phyloP scores from a whole-genome alignment of 1,284 basidiomycete genomes.

The Caloboletus inedulis region DNA sequence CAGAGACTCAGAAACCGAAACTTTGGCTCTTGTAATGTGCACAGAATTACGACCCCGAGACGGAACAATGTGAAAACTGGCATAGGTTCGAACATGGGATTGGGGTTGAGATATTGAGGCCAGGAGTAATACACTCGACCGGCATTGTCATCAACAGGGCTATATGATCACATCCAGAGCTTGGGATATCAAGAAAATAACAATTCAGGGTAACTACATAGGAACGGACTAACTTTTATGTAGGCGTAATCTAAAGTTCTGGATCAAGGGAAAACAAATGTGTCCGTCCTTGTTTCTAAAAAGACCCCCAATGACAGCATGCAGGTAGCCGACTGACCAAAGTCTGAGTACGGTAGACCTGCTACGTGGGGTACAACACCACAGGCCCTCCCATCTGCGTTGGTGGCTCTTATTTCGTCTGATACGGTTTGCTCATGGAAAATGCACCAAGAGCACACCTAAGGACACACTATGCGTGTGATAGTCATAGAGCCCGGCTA shows the following conservation, averaged over 20 bases:
- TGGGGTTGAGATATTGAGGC: too few species aligned
- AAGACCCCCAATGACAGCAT: neutral
- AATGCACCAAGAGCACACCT: slow-evolving; percentile 16
- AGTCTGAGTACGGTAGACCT: slow-evolving; percentile 4
- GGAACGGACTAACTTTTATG: neutral
- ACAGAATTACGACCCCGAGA: too few species aligned
- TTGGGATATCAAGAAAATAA: too few species aligned
- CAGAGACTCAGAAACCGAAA: too few species aligned
- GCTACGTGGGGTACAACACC: neutral
- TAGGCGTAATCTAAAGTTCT: neutral
- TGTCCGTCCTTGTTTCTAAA: neutral
- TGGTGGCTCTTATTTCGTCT: slow-evolving; percentile 1
- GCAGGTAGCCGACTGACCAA: neutral
- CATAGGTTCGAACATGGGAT: too few species aligned
- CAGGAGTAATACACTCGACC: too few species aligned
- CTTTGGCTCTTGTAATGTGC: too few species aligned
- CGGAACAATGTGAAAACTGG: too few species aligned
- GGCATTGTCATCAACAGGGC: too few species aligned
- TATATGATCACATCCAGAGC: too few species aligned
- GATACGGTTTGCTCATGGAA: slow-evolving; percentile 15
- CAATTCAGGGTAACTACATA: too few species aligned
- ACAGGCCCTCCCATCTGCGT: slow-evolving; percentile 1
- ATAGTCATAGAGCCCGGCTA: slow-evolving; percentile 27
- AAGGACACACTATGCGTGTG: slow-evolving; percentile 19
- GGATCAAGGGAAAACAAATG: neutral